A percentile compares a stretch with the other conserved stretches of the same genome.
These are phyloP conservation scores for Candida tibetensis DNA, from an alignment of 805 yeast genomes.

Conservation along the genomic window DNA sequence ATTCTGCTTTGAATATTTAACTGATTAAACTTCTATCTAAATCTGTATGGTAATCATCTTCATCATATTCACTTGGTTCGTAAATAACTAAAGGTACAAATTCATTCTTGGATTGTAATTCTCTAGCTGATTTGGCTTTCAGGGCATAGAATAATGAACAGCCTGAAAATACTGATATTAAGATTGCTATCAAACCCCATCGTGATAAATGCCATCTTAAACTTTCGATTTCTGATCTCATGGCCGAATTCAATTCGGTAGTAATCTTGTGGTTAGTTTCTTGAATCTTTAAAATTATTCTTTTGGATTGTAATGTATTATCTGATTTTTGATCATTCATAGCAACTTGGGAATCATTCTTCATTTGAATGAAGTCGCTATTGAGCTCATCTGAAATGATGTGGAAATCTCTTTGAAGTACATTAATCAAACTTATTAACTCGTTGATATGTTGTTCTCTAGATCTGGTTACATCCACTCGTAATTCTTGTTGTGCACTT, in stretches of 20 bases:
- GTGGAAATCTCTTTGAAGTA: constrained; percentile 69
- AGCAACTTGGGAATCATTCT: constrained; percentile 78
- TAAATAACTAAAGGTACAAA: constrained; percentile 42
- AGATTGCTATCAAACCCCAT: constrained; percentile 76
- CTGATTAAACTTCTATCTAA: constrained; percentile 36
- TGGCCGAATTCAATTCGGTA: constrained; percentile 74
- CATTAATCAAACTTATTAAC: constrained; percentile 61
- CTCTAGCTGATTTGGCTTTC: constrained; percentile 21
- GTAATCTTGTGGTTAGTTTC: constrained; percentile 82
- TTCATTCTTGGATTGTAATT: constrained; percentile 25
- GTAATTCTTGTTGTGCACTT: constrained; percentile 85
- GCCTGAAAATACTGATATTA: constrained; percentile 58
- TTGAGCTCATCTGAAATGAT: constrained; percentile 74
- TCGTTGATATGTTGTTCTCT: constrained; percentile 70
- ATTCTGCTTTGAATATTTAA: no score
- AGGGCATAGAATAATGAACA: constrained; percentile 52
- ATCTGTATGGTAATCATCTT: constrained; percentile 55
- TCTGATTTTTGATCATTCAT: constrained; percentile 84
- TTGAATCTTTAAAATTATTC: constrained; percentile 66
- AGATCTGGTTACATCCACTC: constrained; percentile 71
- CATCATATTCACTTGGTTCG: constrained; percentile 51
- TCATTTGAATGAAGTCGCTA: constrained; percentile 52
- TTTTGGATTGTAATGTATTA: constrained; percentile 70
- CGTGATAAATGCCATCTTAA: constrained; percentile 92
- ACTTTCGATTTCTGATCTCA: constrained; percentile 82